Evolutionary conservation across 495 filamentous ascomycete genomes (phyloP).

Genomic region (Aspergillus leporis): DNA sequence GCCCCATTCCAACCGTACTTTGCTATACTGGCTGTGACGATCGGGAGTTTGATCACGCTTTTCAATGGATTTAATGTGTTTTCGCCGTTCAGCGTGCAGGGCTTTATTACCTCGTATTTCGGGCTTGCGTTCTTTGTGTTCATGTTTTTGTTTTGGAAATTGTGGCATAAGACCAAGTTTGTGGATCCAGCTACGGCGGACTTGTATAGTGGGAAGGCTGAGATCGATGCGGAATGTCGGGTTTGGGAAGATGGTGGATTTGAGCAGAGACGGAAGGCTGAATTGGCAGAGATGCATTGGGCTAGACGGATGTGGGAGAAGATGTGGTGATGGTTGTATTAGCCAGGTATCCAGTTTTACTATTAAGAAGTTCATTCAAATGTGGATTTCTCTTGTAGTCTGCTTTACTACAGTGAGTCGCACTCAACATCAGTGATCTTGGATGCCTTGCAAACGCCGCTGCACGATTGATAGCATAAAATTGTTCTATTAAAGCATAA

Average conservation of each 20-base stretch:
- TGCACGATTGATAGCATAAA: no score
- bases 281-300: slow-evolving; percentile 29
- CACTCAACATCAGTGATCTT: no score
- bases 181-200: slow-evolving; percentile 29
- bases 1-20: slow-evolving; percentile 33
- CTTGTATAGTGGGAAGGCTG: slow-evolving; percentile 31
- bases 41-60: slow-evolving; percentile 25
- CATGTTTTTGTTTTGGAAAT: slow-evolving; percentile 37
- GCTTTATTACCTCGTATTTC: slow-evolving; percentile 37
- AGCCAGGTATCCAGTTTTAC: no score
- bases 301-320: slow-evolving; percentile 28
- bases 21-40: slow-evolving; percentile 24
- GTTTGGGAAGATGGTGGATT: slow-evolving; percentile 35
- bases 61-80: slow-evolving; percentile 39
- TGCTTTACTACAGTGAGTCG: no score
- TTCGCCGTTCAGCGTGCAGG: slow-evolving; percentile 32
- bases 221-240: slow-evolving; percentile 36
- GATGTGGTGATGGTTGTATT: slow-evolving; percentile 29
- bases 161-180: slow-evolving; percentile 31
- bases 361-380: no score
- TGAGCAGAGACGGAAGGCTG: slow-evolving; percentile 27
- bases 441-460: no score
- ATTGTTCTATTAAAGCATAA: no score
- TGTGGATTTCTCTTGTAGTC: no score
- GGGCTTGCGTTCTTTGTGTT: slow-evolving; percentile 33